phyloP scores from a whole-genome alignment of 345 rosid genomes.

The Stellera chamaejasme region DNA sequence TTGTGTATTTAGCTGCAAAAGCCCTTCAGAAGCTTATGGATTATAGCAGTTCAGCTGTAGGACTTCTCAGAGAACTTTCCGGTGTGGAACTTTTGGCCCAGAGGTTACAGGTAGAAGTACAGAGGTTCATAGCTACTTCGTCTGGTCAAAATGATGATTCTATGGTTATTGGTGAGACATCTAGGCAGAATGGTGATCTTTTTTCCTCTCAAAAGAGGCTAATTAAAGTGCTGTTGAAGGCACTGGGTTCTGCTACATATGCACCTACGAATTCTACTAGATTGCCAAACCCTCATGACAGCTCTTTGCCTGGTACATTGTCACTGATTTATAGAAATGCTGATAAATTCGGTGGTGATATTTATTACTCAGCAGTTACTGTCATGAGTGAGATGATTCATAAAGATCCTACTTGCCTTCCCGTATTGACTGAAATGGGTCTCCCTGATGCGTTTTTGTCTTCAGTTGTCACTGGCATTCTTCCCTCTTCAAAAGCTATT shows the following conservation, averaged over 20 bases:
- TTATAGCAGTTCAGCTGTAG: constrained; percentile 85
- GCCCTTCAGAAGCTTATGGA: constrained; percentile 93
- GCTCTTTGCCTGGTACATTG: constrained; percentile 66
- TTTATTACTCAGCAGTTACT: constrained; percentile 89
- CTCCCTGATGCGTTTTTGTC: constrained; percentile 90
- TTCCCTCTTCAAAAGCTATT: constrained; percentile 93
- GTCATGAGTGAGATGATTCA: constrained; percentile 97
- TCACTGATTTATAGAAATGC: constrained; percentile 62
- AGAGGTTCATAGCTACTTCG: constrained; percentile 48
- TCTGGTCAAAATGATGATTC: constrained; percentile 42
- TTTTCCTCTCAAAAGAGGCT: constrained; percentile 74
- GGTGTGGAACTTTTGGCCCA: constrained; percentile 93
- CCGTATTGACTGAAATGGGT: constrained; percentile 71
- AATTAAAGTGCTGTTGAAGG: constrained; percentile 85
- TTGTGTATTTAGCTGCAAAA: constrained; percentile 89
- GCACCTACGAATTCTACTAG: constrained; percentile 65
- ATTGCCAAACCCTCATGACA: constrained; percentile 63
- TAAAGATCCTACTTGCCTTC: constrained; percentile 89
- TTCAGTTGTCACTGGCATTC: constrained; percentile 73
- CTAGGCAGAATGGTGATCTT: constrained; percentile 48
- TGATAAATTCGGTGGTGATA: constrained; percentile 89
- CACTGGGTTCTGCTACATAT: constrained; percentile 91
- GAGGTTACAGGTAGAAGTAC: constrained; percentile 79
- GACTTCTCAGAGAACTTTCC: constrained; percentile 76
- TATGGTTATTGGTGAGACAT: constrained; percentile 50